phyloP scores from a whole-genome alignment of 176 grass and related monocot genomes.

The Avena eriantha region DNA sequence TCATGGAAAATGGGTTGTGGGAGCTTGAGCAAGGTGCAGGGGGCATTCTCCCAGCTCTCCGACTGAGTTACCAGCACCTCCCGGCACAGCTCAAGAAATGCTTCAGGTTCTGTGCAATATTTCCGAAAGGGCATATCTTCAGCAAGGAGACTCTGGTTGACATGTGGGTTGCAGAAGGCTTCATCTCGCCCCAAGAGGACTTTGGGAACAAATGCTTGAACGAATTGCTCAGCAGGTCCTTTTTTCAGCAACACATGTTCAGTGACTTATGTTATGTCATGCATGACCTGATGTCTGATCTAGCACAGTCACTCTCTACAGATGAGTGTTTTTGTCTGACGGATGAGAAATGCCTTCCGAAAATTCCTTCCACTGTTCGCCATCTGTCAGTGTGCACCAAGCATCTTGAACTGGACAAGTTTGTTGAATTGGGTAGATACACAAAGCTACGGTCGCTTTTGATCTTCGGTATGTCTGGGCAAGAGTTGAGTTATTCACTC shows the following conservation, averaged over 20 bases:
- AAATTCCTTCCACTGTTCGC: not conserved
- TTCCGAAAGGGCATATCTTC: slow-evolving; percentile 16
- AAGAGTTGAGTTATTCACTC: slow-evolving; percentile 29
- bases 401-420: slow-evolving; percentile 29
- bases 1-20: slow-evolving; percentile 14
- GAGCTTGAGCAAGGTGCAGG: slow-evolving; percentile 21
- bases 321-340: slow-evolving; percentile 31
- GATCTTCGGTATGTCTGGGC: not conserved
- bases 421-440: slow-evolving; percentile 6
- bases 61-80: slow-evolving; percentile 34
- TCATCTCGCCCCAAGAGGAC: slow-evolving; percentile 8
- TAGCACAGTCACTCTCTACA: slow-evolving; percentile 19
- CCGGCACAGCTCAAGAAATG: slow-evolving; percentile 19
- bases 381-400: slow-evolving; percentile 33
- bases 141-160: slow-evolving; percentile 26
- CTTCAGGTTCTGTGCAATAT: slow-evolving; percentile 29
- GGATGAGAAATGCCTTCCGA: not conserved
- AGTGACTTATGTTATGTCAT: not conserved
- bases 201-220: slow-evolving; percentile 12
- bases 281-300: slow-evolving; percentile 40
- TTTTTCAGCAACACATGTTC: slow-evolving; percentile 15
- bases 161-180: slow-evolving; percentile 41
- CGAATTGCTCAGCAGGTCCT: slow-evolving; percentile 29
- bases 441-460: slow-evolving; percentile 28
- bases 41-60: slow-evolving; percentile 12